Conservation (phyloP, 2,329 filamentous ascomycete species). For the Raffaelea ambrosiae region DNA sequence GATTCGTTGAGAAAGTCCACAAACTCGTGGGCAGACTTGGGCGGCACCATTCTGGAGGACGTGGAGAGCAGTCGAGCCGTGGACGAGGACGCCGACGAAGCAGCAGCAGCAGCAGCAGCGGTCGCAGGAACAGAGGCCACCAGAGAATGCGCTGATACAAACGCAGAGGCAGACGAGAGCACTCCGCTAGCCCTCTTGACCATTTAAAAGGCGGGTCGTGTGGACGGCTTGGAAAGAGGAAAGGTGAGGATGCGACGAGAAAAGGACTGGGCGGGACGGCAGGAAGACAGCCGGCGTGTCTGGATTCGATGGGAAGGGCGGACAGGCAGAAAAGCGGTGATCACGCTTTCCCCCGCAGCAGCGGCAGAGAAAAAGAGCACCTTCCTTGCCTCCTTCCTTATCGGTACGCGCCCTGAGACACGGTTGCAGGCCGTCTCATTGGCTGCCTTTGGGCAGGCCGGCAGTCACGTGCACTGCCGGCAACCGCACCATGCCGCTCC, state of each 20-base stretch:
- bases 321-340: too few relatives aligned
- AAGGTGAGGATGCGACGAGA: neutral
- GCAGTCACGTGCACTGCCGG: too few relatives aligned
- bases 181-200: neutral
- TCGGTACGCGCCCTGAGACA: too few relatives aligned
- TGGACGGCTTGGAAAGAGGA: neutral
- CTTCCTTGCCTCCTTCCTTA: too few relatives aligned
- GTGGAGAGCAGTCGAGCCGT: neutral
- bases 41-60: constrained; percentile 38
- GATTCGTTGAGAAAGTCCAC: constrained; percentile 90
- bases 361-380: too few relatives aligned
- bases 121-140: neutral
- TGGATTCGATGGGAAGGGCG: neutral
- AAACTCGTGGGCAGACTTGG: constrained; percentile 66
- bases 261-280: neutral
- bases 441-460: too few relatives aligned
- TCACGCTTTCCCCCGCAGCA: too few relatives aligned
- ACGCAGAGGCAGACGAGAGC: neutral
- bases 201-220: neutral
- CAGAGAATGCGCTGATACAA: neutral
- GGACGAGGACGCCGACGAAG: constrained; percentile 9
- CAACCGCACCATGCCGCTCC: too few relatives aligned
- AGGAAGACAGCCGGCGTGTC: neutral
- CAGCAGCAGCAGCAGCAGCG: neutral
- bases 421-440: too few relatives aligned